Evolutionary conservation across 192 early-diverging fungal species (phyloP).

Genomic region (Coemansia sp.): DNA sequence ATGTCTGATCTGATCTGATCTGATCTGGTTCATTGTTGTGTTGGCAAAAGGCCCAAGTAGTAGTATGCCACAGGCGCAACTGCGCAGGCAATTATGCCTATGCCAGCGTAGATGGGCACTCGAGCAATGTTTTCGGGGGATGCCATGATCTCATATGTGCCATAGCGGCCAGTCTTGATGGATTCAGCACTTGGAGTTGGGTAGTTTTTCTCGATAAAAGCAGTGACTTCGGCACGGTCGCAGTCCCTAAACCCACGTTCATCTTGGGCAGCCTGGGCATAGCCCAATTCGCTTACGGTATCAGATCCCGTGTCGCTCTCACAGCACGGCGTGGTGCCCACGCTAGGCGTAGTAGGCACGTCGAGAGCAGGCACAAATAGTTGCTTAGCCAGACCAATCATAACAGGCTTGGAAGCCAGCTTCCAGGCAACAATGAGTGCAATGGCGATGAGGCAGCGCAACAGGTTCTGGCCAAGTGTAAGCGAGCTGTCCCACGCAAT

Average conservation of each 20-base stretch:
- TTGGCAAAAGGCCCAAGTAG: conserved; percentile 9
- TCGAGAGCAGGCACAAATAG: background rate
- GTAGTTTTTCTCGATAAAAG: conserved; percentile 13
- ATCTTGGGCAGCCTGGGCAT: background rate
- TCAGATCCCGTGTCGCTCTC: conserved; percentile 13
- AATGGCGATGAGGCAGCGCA: conserved; percentile 40
- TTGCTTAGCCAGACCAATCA: conserved; percentile 21
- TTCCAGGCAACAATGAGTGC: conserved; percentile 52
- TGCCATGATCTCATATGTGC: conserved; percentile 44
- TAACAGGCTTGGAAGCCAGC: conserved; percentile 36
- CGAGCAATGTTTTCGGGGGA: conserved; percentile 55
- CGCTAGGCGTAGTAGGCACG: background rate
- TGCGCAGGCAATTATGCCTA: conserved; percentile 33
- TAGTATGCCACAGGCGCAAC: conserved; percentile 32
- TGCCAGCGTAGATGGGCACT: conserved; percentile 52
- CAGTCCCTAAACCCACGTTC: background rate
- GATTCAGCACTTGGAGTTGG: conserved; percentile 13
- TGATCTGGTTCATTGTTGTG: background rate
- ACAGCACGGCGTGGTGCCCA: background rate
- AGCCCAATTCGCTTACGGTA: conserved; percentile 3
- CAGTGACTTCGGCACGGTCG: background rate
- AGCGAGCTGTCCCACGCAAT: conserved; percentile 54
- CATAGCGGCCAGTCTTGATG: conserved; percentile 39
- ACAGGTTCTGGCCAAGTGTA: conserved; percentile 29
- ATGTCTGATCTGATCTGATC: conserved; percentile 7